Conservation (phyloP, 139 green algal species). For the Haematococcus sp. region DNA sequence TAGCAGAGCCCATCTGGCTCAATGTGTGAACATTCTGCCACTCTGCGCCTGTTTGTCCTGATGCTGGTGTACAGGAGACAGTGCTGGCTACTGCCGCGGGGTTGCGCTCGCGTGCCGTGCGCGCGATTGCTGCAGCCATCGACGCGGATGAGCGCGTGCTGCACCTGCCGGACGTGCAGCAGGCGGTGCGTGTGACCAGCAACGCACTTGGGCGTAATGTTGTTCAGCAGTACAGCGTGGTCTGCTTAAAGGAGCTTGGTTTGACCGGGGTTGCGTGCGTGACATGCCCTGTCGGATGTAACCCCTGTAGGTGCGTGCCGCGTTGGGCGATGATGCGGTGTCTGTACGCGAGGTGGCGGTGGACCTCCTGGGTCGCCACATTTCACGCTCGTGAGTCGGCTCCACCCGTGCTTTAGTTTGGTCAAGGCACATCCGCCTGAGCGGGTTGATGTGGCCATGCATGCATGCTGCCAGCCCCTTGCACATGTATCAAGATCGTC, state of each 20-base stretch:
- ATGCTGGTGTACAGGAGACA: constrained; percentile 5
- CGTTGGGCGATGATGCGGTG: constrained; percentile 72
- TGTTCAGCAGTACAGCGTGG: not conserved
- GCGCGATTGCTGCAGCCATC: constrained; percentile 61
- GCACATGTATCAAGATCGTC: too few species aligned
- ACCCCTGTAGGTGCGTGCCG: constrained; percentile 17
- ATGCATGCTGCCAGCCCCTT: too few species aligned
- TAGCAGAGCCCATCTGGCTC: too few species aligned
- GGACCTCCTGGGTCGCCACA: constrained; percentile 76
- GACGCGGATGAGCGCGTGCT: constrained; percentile 66
- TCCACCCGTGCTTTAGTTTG: not conserved
- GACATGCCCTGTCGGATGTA: not conserved
- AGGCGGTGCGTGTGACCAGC: constrained; percentile 5
- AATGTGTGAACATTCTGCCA: too few species aligned
- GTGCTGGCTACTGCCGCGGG: constrained; percentile 27
- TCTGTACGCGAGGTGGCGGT: constrained; percentile 83
- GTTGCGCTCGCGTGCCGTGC: constrained; percentile 61
- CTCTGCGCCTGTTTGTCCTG: not conserved
- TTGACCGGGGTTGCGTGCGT: not conserved
- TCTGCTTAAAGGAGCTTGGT: not conserved
- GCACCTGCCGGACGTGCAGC: constrained; percentile 46
- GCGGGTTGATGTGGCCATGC: too few species aligned
- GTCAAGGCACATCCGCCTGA: constrained; percentile 20
- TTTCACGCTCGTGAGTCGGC: constrained; percentile 35
- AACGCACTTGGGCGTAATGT: too few species aligned